A percentile compares a stretch with the other conserved stretches of the same genome.
phyloP scores from a whole-genome alignment of 257 asterid genomes.

The Gentiana straminea region DNA sequence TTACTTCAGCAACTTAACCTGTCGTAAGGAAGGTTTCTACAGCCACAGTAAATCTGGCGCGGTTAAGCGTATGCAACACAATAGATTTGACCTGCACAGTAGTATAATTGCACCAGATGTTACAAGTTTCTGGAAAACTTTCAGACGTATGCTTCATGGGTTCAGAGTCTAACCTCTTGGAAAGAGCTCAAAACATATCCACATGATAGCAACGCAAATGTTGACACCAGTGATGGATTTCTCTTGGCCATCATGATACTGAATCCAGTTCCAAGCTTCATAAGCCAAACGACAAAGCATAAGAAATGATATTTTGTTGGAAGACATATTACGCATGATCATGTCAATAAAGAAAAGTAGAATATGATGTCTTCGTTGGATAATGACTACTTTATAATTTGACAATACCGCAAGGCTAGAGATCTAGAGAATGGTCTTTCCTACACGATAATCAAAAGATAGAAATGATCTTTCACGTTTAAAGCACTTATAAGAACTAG shows the following conservation, averaged over 20 bases:
- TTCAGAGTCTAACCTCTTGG: constrained; percentile 60
- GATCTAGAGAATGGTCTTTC: too few relatives aligned
- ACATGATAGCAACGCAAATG: constrained; percentile 76
- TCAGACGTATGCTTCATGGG: neutral
- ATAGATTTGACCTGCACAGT: constrained; percentile 76
- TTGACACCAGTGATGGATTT: constrained; percentile 78
- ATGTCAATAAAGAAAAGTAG: neutral
- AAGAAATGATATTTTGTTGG: constrained; percentile 12
- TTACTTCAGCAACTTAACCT: constrained; percentile 26
- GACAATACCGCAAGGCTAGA: too few relatives aligned
- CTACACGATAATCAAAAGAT: too few relatives aligned
- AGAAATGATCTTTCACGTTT: too few relatives aligned
- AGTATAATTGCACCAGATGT: neutral
- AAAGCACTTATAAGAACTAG: too few relatives aligned
- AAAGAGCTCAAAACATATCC: constrained; percentile 95
- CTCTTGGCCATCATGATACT: constrained; percentile 79
- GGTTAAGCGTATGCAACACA: constrained; percentile 83
- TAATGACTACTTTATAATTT: neutral
- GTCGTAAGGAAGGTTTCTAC: constrained; percentile 86
- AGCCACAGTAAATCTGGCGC: constrained; percentile 95
- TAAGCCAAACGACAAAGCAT: constrained; percentile 11
- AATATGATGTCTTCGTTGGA: neutral
- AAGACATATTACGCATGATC: too few relatives aligned
- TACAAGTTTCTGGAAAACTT: neutral
- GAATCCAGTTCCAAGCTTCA: constrained; percentile 96